Evolutionary conservation across 1,284 basidiomycete genomes (phyloP), one percentile per base, ranked within the genome.

Genomic region (Boletus austroedulis): DNA sequence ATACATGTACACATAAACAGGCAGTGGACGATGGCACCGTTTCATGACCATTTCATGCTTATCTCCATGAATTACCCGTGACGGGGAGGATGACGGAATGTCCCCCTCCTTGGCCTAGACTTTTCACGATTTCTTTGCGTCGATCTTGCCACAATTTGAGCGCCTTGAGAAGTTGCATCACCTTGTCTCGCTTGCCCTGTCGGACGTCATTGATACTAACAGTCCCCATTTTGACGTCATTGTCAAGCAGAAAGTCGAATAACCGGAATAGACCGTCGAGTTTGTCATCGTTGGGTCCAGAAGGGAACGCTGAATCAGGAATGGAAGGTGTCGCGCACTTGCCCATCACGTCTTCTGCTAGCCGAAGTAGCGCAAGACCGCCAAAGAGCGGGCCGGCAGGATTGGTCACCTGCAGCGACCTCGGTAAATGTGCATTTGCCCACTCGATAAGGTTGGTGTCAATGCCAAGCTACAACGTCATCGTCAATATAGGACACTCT

Each of bases 171-270:
- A 96, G 76, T 69, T 92, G 86, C 10, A 87, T 67, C 62, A 95
- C 84, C 76, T 91, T 93, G 45, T 88, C 86, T 44, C 83, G 78
- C 70, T 89, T 90, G 41, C 90, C 92, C 60, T 84, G 82, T 54
- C 90, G 80, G 46, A 97, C 80, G 73, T 96, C 94, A 69, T 95
- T 95, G 75, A 96, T 94, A 67, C 90, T 94, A 34, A 95, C 88
- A 61, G 82, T 85, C 12, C 89, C 93, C 78, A 94, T 90, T 75
- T 90, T 90, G 57, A 95, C 85, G 55, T 92, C 92, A 62, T 92
- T 90, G 66, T 94, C 92, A 44, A 95, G 82, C 53, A 95, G 75
- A 72, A 92, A 93, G 74, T 95, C 93, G 75, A 94, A 94, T 59
- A 95, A 78, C 58, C 85, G 82, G 78, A 96, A 94, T 43, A 96